Evolutionary conservation across 306 rosid genomes (phyloP), one percentile per base, ranked within the genome.

Genomic region (Dalbergia oliveri): DNA sequence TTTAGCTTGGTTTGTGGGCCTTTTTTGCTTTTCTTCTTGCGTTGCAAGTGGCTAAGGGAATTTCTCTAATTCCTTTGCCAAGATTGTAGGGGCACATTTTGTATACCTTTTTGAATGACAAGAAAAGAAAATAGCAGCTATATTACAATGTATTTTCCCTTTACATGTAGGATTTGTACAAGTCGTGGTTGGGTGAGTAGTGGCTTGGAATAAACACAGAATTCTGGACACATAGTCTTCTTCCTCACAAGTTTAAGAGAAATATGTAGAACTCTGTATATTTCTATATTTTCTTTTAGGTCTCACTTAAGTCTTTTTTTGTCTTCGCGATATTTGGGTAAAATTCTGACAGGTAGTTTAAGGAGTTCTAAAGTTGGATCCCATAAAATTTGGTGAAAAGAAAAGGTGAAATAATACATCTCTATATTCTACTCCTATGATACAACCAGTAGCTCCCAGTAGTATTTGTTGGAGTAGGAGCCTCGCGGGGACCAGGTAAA

Each of bases 1-100:
- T 60, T 66, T 50, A 33, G 50, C 39, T 68, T 81, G 66, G 44
- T 58, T 78, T 47, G 66, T 64, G 82, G 58, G 37, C 60, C 56
- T 21, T 57, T 26, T 18, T 34, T 13, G 16, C 21, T n/a, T 49
- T 72, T 69, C 41, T 71, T 72, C 70, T 83, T 70, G 35, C 66
- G 26, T 14, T 53, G 62, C 34, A 76, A 75, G 47, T 67, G 15
- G 39, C 44, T 59, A n/a, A 78, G 15, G 82, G 54, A 47, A 34
- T 69, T 61, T 75, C 56, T 65, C 11, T 69, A 58, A 45, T 50
- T 53, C 79, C 79, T 73, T 50, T 4, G 11, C 37, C 58, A 49
- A 43, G 73, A 41, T 63, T 9, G 45, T 76, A 31, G 18, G n/a
- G 18, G n/a, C 81, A 64, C 10, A 53, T 35, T 35, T 16, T 50